Base-by-base conservation (phyloP, 768 basidiomycete genomes). In the Russula dissimulans region DNA sequence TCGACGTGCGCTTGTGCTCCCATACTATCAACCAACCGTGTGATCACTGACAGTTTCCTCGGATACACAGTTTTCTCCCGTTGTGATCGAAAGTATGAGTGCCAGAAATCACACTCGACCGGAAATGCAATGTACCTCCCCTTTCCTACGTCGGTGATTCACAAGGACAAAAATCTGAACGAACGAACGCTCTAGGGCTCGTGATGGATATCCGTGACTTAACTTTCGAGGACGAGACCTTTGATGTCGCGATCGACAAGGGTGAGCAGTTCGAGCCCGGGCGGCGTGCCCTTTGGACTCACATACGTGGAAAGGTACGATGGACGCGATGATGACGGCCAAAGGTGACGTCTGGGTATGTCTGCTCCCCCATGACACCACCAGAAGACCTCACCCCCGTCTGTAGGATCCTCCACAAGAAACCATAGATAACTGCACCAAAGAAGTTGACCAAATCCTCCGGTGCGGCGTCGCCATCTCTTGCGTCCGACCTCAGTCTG, bases 241-340 rank as follows among this genome's bases (percentile, higher is more conserved):
- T 94, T 63, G 89, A 94, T 67, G 76, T 94, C 50, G 89, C 82
- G 0, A 85, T 94, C 52, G 91, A 94, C 72, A 94, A 94, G 80
- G 89, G 82, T 79, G 53, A 14, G 9, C 38, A 56, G 9, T 10
- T 54, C 3, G 6, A 3, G 29, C 4, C 4, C 22, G 41, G 29
- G n/a, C 1, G 12, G n/a, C 26, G 9, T 5, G 8, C 1, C 9
- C 7, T 26, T 55, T n/a, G 17, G 44, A 12, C 56, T 22, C 26
- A 62, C 34, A 18, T 32, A 10, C 31, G 43, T 11, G 11, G 4
- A 36, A 59, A 81, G 80, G 88, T 15, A 91, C 90, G 1, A 91
- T 93, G 89, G 91, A 93, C 69, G 88, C 89, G 3, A 87, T 93
- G 86, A 84, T 92, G 84, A 84, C 91, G 0, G 76, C 81, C 0